Evolutionary conservation across 495 filamentous ascomycete species (phyloP), one percentile per base, ranked within the genome.

Genomic region (Elaphomyces granulatus): DNA sequence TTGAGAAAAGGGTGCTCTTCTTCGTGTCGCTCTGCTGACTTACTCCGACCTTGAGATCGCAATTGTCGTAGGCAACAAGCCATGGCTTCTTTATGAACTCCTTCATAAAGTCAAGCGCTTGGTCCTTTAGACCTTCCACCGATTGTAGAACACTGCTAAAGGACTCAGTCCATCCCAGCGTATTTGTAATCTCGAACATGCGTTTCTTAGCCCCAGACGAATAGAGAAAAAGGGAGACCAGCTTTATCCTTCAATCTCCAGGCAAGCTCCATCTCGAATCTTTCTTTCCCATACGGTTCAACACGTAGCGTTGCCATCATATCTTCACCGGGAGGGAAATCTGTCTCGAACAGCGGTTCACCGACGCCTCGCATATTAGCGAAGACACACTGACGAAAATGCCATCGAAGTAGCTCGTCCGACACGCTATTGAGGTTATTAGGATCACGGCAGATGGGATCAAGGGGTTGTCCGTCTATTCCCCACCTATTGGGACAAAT

Each of bases 361-460:
- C 59, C 56, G 44, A 37, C 51, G 38, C 55, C 54, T 37, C 39
- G 51, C 50, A 64, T 28, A 44, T 66, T 63, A 4, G 41, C 53
- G 18, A 63, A 47, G 20, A 64, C 52, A 34, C 52, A 44, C 45
- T 68, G 61, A 21, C 58, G 34, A 41, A 65, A 67, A 42, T 66
- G 61, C 60, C 58, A 67, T 23, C 56, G 45, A 19, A 66, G 42
- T 15, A 64, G 46, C 46, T 55, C 21, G 45, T 65, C 62, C 20
- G 43, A 42, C 10, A 54, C 52, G 32, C 52, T 47, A 38, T 53
- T 33, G 12, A 55, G 53, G 49, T 65, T 37, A 40, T 54, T 40
- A 7, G 55, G 49, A 37, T 40, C n/a, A 3, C 43, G 43, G 20
- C 54, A 56, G 21, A 40, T 40, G 42, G 50, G 48, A 44, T 64